Conservation (phyloP, 2,329 filamentous ascomycete genomes). For the Pseudogymnoascus sp. region DNA sequence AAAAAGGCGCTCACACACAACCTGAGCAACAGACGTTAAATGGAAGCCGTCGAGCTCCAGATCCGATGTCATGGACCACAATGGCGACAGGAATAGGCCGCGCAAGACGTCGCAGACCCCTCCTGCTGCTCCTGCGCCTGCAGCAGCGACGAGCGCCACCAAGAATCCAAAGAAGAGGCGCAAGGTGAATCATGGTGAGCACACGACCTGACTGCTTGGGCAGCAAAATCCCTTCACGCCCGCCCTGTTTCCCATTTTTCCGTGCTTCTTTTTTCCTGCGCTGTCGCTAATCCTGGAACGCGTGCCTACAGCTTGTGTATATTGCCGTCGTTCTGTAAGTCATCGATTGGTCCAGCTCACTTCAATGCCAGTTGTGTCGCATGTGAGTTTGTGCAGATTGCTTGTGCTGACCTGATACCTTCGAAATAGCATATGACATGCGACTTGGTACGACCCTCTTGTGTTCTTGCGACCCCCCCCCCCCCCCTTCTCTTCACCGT, state of each 20-base stretch:
- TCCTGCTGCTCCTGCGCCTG: constrained; percentile 22
- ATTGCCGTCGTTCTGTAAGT: constrained; percentile 87
- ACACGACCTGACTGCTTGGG: constrained; percentile 14
- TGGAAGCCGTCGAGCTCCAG: constrained; percentile 29
- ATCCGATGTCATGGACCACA: constrained; percentile 32
- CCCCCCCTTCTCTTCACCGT: constrained; percentile 18
- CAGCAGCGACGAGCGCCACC: constrained; percentile 22
- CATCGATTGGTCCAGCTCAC: constrained; percentile 29
- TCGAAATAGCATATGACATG: constrained; percentile 76
- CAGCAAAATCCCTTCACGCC: constrained; percentile 21
- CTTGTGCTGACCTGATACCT: constrained; percentile 31
- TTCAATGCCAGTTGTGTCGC: constrained; percentile 20
- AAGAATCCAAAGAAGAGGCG: constrained; percentile 75
- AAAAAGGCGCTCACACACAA: constrained; percentile 4
- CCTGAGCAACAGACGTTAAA: constrained; percentile 16
- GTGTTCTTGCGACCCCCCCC: constrained; percentile 19
- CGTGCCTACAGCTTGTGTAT: constrained; percentile 68
- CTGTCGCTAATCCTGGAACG: constrained; percentile 29
- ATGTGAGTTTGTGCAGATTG: constrained; percentile 28
- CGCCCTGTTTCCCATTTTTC: constrained; percentile 13
- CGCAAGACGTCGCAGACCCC: constrained; percentile 28
- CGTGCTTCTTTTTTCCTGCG: constrained; percentile 16
- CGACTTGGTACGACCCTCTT: constrained; percentile 63
- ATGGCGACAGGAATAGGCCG: constrained; percentile 28
- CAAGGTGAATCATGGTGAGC: constrained; percentile 79